phyloP scores from a whole-genome alignment of 768 basidiomycete species.

The Mycena galopus region DNA sequence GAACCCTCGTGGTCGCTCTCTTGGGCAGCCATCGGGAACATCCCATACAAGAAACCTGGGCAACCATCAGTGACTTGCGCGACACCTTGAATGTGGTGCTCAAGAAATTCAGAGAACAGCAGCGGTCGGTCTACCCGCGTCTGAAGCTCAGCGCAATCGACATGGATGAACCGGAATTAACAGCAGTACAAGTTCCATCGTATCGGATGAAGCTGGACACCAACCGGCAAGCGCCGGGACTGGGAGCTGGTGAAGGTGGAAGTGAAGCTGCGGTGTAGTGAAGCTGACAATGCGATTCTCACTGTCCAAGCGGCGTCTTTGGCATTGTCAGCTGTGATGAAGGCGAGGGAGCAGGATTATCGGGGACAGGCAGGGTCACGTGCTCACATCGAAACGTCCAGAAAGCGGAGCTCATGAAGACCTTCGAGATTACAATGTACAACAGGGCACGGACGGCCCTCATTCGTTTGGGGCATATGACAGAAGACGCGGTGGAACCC shows the following conservation, averaged over 20 bases:
- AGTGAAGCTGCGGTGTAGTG: slow-evolving; percentile 9
- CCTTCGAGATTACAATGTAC: slow-evolving; percentile 23
- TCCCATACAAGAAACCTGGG: slow-evolving; percentile 17
- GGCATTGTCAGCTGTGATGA: slow-evolving; percentile 19
- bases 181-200: slow-evolving; percentile 23
- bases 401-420: slow-evolving; percentile 24
- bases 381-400: slow-evolving; percentile 23
- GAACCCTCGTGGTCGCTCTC: slow-evolving; percentile 15
- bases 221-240: background rate
- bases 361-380: background rate
- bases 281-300: slow-evolving; percentile 12
- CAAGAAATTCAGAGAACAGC: slow-evolving; percentile 18
- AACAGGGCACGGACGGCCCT: slow-evolving; percentile 12
- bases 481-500: slow-evolving; percentile 5
- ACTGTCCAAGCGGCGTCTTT: slow-evolving; percentile 16
- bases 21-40: slow-evolving; percentile 9
- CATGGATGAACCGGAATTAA: slow-evolving; percentile 26
- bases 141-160: slow-evolving; percentile 27
- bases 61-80: slow-evolving; percentile 9
- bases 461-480: slow-evolving; percentile 13
- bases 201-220: slow-evolving; percentile 22
- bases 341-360: too few relatives aligned
- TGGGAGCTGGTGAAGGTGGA: slow-evolving; percentile 4
- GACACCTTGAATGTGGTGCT: background rate
- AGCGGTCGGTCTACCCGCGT: slow-evolving; percentile 17